Evolutionary conservation across 192 early-diverging fungal species (phyloP).

Genomic region (Coemansia sp.): DNA sequence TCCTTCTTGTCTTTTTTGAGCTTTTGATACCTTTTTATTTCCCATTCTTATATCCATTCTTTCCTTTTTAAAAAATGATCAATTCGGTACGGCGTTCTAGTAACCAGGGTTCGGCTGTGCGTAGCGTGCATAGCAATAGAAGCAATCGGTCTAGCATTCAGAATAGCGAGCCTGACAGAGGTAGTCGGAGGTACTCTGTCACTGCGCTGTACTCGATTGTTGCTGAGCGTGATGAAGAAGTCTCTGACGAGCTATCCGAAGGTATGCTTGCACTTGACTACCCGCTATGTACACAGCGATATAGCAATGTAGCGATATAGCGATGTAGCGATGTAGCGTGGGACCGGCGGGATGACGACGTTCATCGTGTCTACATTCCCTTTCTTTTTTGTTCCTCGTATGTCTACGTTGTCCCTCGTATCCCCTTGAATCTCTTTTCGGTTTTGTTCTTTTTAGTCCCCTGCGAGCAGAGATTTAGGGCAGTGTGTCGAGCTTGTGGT

Average conservation of each 20-base stretch:
- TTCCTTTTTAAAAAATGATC: conserved; percentile 18
- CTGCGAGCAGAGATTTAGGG: too few species aligned
- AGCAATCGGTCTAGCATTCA: conserved; percentile 17
- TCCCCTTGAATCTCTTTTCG: conserved; percentile 8
- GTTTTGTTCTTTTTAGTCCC: conserved; percentile 12
- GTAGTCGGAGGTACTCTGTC: conserved; percentile 67
- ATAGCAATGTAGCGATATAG: too few species aligned
- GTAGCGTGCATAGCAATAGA: conserved; percentile 29
- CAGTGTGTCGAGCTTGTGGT: too few species aligned
- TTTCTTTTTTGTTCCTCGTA: neutral
- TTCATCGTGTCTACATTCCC: too few species aligned
- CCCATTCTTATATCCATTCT: neutral
- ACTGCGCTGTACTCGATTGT: conserved; percentile 74
- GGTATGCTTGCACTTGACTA: too few species aligned
- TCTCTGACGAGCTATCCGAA: conserved; percentile 88
- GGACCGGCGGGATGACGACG: too few species aligned
- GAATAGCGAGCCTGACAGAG: conserved; percentile 49
- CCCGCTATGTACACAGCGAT: too few species aligned
- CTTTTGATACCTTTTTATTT: neutral
- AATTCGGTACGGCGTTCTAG: conserved; percentile 35
- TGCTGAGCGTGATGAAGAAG: conserved; percentile 89
- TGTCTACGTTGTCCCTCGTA: neutral
- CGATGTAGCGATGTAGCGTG: too few species aligned
- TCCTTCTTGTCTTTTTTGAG: conserved; percentile 2
- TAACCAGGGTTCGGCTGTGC: conserved; percentile 19